These are phyloP conservation scores for Rhodotorula sp. DNA, from an alignment of 1,284 basidiomycete species.

Conservation along the genomic window DNA sequence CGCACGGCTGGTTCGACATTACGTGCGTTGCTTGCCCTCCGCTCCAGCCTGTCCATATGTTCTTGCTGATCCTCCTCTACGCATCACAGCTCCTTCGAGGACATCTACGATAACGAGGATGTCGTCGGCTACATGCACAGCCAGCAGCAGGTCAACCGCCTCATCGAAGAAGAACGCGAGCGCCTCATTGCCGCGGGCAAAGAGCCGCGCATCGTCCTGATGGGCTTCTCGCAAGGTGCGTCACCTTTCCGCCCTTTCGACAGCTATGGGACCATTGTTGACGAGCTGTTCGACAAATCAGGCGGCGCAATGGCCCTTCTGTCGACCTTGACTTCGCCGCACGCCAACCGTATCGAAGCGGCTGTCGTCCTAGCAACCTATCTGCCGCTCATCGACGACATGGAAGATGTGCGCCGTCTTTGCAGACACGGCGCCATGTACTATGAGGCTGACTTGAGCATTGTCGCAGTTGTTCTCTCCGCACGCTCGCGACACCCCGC, in stretches of 20 bases:
- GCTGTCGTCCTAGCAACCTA: slow-evolving; percentile 29
- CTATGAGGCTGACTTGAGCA: no score
- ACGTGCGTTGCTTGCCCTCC: slow-evolving; percentile 1
- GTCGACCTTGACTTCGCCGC: slow-evolving; percentile 8
- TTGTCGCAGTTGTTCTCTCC: slow-evolving; percentile 8
- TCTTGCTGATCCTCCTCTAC: no score
- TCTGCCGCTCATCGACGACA: slow-evolving; percentile 18
- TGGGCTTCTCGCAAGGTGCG: slow-evolving; percentile 39
- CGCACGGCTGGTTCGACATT: slow-evolving; percentile 35
- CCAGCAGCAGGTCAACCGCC: slow-evolving; percentile 31
- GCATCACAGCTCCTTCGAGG: slow-evolving; percentile 17
- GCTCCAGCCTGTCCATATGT: no score
- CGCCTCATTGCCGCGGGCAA: slow-evolving; percentile 17
- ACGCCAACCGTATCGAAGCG: slow-evolving; percentile 22
- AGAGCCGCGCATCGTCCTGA: slow-evolving; percentile 30
- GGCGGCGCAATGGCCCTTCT: slow-evolving; percentile 39
- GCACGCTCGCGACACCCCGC: slow-evolving; percentile 11
- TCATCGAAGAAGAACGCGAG: slow-evolving; percentile 29
- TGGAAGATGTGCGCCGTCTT: slow-evolving; percentile 11
- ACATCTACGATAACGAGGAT: slow-evolving; percentile 30
- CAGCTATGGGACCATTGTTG: not conserved
- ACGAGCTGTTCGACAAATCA: not conserved
- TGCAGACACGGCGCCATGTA: not conserved
- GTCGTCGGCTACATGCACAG: slow-evolving; percentile 25
- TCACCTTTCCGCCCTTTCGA: not conserved